Evolutionary conservation across 306 rosid species (phyloP).

Genomic region (Styphnolobium japonicum): DNA sequence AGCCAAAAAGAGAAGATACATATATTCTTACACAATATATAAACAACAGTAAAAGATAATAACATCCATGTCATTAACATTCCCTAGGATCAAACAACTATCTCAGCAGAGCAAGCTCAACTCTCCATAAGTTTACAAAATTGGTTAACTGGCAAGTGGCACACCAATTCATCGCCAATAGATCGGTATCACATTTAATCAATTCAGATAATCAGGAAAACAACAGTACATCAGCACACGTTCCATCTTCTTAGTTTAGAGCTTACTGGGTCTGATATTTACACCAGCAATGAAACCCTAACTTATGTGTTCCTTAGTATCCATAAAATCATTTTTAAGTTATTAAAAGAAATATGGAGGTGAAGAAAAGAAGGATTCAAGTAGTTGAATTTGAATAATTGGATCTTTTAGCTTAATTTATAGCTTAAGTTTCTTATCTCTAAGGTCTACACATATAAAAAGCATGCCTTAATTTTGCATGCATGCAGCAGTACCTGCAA

Average conservation of each 20-base stretch:
- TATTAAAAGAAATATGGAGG: neutral
- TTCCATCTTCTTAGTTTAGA: neutral
- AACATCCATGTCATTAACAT: neutral
- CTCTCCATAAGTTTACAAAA: neutral
- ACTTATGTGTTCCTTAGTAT: neutral
- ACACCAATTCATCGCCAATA: neutral
- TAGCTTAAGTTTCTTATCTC: neutral
- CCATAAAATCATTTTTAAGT: slow-evolving; percentile 7
- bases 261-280: neutral
- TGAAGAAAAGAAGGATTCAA: neutral
- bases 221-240: neutral
- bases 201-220: neutral
- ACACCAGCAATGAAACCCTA: neutral
- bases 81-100: neutral
- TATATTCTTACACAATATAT: neutral
- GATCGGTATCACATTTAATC: neutral
- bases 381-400: neutral
- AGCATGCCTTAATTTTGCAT: neutral
- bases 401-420: neutral
- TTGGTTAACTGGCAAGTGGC: neutral
- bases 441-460: neutral
- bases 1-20: neutral
- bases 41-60: neutral
- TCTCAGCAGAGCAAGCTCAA: slow-evolving; percentile 8
- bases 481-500: neutral